Conservation (phyloP, 371 early-diverging fungal genomes). For the Mortierella sp. region DNA sequence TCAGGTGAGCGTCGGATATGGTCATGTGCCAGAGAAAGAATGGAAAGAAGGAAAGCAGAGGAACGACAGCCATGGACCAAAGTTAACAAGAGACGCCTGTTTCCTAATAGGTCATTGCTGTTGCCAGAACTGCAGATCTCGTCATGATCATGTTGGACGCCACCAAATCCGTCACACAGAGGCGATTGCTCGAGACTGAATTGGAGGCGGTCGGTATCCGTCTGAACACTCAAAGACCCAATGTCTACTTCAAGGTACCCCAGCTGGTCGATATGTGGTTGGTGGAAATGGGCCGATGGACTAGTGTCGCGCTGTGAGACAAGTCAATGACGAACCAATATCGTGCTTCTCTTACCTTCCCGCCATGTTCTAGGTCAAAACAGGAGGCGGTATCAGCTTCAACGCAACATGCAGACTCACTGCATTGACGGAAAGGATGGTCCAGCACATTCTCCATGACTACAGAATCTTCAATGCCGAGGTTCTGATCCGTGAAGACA, state of each 20-base stretch:
- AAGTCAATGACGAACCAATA: no score
- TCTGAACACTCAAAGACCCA: slow-evolving; percentile 92
- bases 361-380: slow-evolving; percentile 72
- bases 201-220: slow-evolving; percentile 99
- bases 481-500: slow-evolving; percentile 97
- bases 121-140: slow-evolving; percentile 98
- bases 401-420: slow-evolving; percentile 93
- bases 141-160: slow-evolving; percentile 99
- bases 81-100: not conserved
- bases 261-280: not conserved
- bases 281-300: no score
- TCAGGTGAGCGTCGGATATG: slow-evolving; percentile 70
- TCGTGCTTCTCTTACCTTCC: not conserved
- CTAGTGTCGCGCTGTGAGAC: no score
- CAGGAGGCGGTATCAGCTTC: slow-evolving; percentile 97
- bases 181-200: slow-evolving; percentile 95
- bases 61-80: not conserved
- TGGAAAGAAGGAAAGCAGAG: not conserved
- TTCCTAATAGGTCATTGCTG: slow-evolving; percentile 72
- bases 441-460: slow-evolving; percentile 95
- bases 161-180: slow-evolving; percentile 88
- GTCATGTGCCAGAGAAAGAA: not conserved
- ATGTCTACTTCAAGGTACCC: slow-evolving; percentile 92
- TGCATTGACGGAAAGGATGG: slow-evolving; percentile 89
- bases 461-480: slow-evolving; percentile 99